Evolutionary conservation across 371 early-diverging fungal species (phyloP), one percentile per base, ranked within the genome.

Genomic region (Apophysomyces sp.): DNA sequence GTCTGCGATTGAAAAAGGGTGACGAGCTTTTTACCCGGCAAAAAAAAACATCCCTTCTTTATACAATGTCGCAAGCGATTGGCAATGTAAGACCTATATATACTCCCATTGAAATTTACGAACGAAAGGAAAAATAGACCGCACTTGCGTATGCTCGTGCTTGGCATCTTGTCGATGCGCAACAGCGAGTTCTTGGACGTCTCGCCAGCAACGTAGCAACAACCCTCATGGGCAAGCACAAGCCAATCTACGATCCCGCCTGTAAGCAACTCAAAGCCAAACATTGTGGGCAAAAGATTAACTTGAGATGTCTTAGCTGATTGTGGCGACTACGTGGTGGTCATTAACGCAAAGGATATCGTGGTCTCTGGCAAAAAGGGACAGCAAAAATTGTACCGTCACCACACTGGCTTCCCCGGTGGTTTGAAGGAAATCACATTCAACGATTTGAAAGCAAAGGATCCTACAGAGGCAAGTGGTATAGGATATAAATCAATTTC

Each of bases 281-380:
- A 49, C 28, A 60, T 31, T n/a, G n/a, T n/a, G 7, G 55, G 34
- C 15, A 28, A 18, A 2, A 60, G 9, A 41, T 55, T 15, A 12
- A 21, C 30, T 9, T 57, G 16, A 21, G 15, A 44, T 51, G 9
- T 52, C 16, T 60, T 63, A 92, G 94, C 91, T 27, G 98, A 98
- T 80, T 92, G 92, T 76, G 99, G 99, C 34, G 99, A 98, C 74
- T 96, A 96, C 69, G 98, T 98, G 0, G 98, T 99, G 11, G 97
- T 99, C 24, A 90, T 95, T 61, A 98, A 98, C 67, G 96, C 98
- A 21, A 84, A 88, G 63, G 89, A 93, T 61, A 78, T 96, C 15
- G 76, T 76, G 28, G 87, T 96, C 16, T 86, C 95, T 30, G 98
- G 97, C 52, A 90, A 92, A 58, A 96, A 97, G 73, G 85, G 83